Percentiles rank a stretch among this genome's conserved stretches.
These are phyloP conservation scores for Solanum chilense DNA, from an alignment of 257 asterid species.

Conservation along the genomic window DNA sequence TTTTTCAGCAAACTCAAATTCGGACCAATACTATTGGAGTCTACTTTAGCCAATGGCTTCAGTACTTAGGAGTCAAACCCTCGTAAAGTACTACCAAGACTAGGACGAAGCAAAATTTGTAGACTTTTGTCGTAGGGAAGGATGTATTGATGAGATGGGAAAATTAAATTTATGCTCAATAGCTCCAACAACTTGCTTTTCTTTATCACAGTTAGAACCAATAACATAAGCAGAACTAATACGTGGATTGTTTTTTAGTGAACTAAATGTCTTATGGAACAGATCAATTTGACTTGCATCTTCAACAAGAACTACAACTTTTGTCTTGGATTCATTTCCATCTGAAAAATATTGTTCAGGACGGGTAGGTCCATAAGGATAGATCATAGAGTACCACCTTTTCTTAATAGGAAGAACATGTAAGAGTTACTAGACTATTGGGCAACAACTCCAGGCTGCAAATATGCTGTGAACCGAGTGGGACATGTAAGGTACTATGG, in stretches of 20 bases:
- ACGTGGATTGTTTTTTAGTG: constrained; percentile 2
- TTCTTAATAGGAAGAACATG: constrained; percentile 65
- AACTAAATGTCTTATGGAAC: constrained; percentile 9
- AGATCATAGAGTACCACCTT: constrained; percentile 44
- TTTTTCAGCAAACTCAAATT: constrained; percentile 5
- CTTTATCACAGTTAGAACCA: constrained; percentile 21
- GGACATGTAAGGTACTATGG: neutral
- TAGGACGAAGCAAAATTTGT: constrained; percentile 50
- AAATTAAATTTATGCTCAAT: constrained; percentile 15
- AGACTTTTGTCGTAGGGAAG: constrained; percentile 8
- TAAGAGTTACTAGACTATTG: constrained; percentile 33
- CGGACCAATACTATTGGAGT: constrained; percentile 3
- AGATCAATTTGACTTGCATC: constrained; percentile 11
- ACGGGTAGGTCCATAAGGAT: constrained; percentile 28
- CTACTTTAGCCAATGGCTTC: constrained; percentile 10
- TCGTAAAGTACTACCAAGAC: constrained; percentile 37
- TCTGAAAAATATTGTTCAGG: constrained; percentile 18
- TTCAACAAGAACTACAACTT: constrained; percentile 17
- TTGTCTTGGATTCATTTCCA: constrained; percentile 15
- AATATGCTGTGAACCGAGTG: neutral
- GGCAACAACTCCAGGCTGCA: constrained; percentile 32
- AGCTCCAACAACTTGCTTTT: constrained; percentile 20
- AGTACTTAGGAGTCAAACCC: constrained; percentile 13
- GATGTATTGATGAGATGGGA: constrained; percentile 6
- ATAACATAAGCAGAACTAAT: constrained; percentile 8